These are phyloP conservation scores for Lasiodiplodia hormozganensis DNA, from an alignment of 2,329 filamentous ascomycete genomes.

Conservation along the genomic window DNA sequence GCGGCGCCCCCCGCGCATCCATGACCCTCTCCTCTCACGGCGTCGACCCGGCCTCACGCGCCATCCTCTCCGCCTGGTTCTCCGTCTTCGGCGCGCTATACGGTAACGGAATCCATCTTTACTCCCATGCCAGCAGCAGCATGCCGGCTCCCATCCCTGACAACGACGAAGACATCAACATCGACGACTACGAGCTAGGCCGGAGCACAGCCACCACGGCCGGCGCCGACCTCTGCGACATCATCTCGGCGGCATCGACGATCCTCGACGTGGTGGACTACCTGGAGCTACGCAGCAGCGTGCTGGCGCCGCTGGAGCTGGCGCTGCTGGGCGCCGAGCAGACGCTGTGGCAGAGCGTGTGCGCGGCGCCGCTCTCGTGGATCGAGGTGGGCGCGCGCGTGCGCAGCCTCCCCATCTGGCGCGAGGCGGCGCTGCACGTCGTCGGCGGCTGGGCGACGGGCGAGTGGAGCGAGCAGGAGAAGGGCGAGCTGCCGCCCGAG, in stretches of 20 bases:
- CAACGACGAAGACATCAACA: neutral
- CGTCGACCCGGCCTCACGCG: constrained; percentile 32
- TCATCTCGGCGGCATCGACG: constrained; percentile 50
- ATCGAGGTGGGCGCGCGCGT: constrained; percentile 54
- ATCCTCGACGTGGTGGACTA: constrained; percentile 56
- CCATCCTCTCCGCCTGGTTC: constrained; percentile 47
- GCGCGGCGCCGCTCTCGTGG: constrained; percentile 54
- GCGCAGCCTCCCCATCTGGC: constrained; percentile 53
- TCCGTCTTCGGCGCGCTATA: constrained; percentile 57
- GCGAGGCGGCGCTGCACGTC: constrained; percentile 54
- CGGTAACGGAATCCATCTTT: constrained; percentile 49
- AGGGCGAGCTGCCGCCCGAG: constrained; percentile 34
- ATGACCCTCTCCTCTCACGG: constrained; percentile 33
- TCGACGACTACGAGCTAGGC: neutral
- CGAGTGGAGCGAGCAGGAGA: constrained; percentile 31
- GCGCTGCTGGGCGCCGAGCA: constrained; percentile 57
- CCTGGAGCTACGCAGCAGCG: constrained; percentile 50
- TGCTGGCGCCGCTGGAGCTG: constrained; percentile 56
- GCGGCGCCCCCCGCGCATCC: constrained; percentile 32
- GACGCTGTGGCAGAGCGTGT: constrained; percentile 53
- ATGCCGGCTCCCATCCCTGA: neutral
- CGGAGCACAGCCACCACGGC: constrained; percentile 37
- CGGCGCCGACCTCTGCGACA: constrained; percentile 43
- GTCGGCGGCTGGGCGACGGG: constrained; percentile 48
- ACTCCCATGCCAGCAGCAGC: neutral